Base-by-base conservation (phyloP, 2,329 filamentous ascomycete genomes). In the Sarocladium brachiariae region DNA sequence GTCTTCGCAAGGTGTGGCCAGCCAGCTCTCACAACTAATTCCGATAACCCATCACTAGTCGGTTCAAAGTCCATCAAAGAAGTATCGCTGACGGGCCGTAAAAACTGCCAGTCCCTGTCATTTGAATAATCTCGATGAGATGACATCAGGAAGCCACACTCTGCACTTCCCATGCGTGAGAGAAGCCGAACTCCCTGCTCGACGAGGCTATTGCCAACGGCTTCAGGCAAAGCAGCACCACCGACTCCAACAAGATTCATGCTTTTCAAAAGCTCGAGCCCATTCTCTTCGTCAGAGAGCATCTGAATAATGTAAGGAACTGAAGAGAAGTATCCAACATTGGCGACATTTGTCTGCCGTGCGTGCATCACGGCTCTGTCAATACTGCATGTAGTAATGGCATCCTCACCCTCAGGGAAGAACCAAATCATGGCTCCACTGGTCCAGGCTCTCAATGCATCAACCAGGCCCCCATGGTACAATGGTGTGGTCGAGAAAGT, bases 401-500 rank as follows among this genome's bases (percentile, higher is more conserved):
- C 80, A 0, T 72, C 62, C 4, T 69, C 63, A 2, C 74, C 74
- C 18, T 77, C 74, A 0, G 81, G 80, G 54, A 84, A 86, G 9
- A 85, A 67, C 77, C 80, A 85, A 2, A 84, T 77, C 57, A 77
- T 62, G 0, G 78, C 74, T 16, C 71, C 72, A 51, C 77, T 80
- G 1, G 78, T 76, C 81, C 82, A 84, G 0, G 80, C 73, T 47
- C 82, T 68, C 41, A 85, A 76, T 18, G 78, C 71, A 59, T 86
- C 83, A 1, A 81, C 78, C 8, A 84, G 70, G 0, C 82, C 83
- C 1, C 82, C 83, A 56, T 85, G 81, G 55, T 84, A 86, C 0
- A 86, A 67, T 0, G 83, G 82, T 2, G 82, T 86, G 0, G 81
- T 83, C 0, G 81, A 81, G 56, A 85, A 85, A 0, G 79, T 83